Conservation (phyloP, 805 yeast genomes). For the Pichia deserticola region DNA sequence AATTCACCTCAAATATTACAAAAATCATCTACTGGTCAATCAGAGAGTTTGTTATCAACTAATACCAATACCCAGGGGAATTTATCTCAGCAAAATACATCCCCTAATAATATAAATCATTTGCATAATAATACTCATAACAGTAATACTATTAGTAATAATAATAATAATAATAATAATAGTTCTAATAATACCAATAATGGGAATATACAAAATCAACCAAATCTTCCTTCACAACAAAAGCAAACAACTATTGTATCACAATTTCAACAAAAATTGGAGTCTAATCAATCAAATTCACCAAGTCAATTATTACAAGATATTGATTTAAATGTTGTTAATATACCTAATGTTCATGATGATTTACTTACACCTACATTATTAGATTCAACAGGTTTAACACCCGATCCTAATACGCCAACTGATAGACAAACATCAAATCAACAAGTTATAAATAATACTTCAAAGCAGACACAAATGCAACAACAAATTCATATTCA, state of each 20-base stretch:
- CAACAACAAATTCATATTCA: too few species aligned
- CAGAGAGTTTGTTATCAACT: too few species aligned
- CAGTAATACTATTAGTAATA: neutral
- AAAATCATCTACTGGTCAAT: too few species aligned
- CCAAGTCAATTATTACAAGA: neutral
- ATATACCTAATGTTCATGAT: neutral
- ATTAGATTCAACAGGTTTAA: neutral
- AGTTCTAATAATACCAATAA: neutral
- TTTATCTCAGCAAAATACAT: too few species aligned
- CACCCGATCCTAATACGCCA: neutral
- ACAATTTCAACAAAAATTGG: too few species aligned
- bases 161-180: neutral
- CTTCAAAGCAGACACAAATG: too few species aligned
- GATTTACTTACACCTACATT: conserved; percentile 1
- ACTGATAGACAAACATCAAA: too few species aligned
- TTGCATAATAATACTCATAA: too few species aligned
- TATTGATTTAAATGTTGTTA: neutral
- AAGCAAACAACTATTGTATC: neutral
- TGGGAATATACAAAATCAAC: neutral
- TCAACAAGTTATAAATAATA: too few species aligned
- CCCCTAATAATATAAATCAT: too few species aligned
- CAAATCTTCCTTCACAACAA: neutral
- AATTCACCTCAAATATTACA: too few species aligned
- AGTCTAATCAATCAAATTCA: neutral
- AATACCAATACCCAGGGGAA: too few species aligned